Conservation (phyloP, 2,329 filamentous ascomycete species). For the Exophiala spinifera region DNA sequence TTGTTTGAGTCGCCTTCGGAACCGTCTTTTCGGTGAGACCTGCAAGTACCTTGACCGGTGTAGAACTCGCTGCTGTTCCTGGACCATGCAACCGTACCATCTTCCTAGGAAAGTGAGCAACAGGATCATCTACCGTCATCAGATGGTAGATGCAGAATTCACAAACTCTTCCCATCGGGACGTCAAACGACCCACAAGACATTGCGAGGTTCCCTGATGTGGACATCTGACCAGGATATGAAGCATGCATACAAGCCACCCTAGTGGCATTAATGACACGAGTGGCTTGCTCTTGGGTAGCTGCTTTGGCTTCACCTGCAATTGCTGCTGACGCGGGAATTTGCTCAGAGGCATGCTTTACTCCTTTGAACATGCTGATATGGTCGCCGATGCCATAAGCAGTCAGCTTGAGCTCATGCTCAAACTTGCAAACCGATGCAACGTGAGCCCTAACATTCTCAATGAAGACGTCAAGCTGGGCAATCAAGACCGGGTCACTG, state of each 20-base stretch:
- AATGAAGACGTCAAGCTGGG: conserved; percentile 39
- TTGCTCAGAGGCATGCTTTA: no score
- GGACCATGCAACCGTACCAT: no score
- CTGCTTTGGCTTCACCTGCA: conserved; percentile 41
- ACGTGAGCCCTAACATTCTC: conserved; percentile 28
- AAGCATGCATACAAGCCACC: conserved; percentile 44
- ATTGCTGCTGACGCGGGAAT: conserved; percentile 39
- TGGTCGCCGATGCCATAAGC: conserved; percentile 11
- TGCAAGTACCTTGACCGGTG: no score
- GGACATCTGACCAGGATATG: conserved; percentile 50
- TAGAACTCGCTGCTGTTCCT: no score
- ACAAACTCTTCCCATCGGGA: conserved; percentile 40
- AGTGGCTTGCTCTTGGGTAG: conserved; percentile 45
- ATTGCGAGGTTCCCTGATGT: conserved; percentile 52
- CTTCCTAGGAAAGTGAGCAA: not conserved
- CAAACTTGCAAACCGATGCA: not conserved
- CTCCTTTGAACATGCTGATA: conserved; percentile 2
- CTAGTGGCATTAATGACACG: conserved; percentile 39
- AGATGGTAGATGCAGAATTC: conserved; percentile 50
- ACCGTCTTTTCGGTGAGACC: not conserved
- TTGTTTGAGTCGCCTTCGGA: not conserved
- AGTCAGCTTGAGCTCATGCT: conserved; percentile 19
- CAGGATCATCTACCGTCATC: conserved; percentile 33
- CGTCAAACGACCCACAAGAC: conserved; percentile 32
- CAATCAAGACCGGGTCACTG: conserved; percentile 47